phyloP scores from a whole-genome alignment of 179 eudicot species.

The Beta macrorhiza region DNA sequence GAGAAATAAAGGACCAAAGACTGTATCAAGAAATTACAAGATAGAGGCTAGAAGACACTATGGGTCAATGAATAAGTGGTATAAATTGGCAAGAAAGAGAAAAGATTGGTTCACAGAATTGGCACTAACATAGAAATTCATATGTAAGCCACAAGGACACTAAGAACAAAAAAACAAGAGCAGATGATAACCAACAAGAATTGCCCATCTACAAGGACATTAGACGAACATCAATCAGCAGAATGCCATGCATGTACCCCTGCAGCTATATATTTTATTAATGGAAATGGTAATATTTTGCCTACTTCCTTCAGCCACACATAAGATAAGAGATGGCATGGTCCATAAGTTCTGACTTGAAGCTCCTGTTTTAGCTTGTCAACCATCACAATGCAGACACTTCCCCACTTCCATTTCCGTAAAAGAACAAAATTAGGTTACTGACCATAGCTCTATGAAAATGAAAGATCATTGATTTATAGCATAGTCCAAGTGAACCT shows the following conservation, averaged over 20 bases:
- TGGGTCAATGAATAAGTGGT: not conserved
- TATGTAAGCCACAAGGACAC: too few species aligned
- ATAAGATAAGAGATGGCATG: not conserved
- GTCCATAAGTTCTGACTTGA: too few species aligned
- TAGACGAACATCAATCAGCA: not conserved
- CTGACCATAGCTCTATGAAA: not conserved
- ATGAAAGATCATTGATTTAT: not conserved
- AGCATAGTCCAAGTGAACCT: not conserved
- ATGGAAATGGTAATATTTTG: not conserved
- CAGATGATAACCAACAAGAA: not conserved
- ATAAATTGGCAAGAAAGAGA: not conserved
- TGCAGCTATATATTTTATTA: not conserved
- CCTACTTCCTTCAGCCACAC: not conserved
- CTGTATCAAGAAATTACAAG: too few species aligned
- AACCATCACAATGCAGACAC: not conserved
- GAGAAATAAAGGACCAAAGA: not conserved
- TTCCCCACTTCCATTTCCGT: not conserved
- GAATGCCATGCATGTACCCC: not conserved
- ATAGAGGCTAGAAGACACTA: too few species aligned
- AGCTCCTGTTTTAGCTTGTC: not conserved
- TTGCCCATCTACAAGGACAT: not conserved
- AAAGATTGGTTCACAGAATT: not conserved
- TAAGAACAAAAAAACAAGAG: not conserved
- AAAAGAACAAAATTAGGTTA: too few species aligned
- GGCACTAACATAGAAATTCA: too few species aligned